Percentiles rank a stretch among this genome's conserved stretches.
These are phyloP conservation scores for Elsinoe ampelina DNA, from an alignment of 2,329 filamentous ascomycete species.

Conservation along the genomic window DNA sequence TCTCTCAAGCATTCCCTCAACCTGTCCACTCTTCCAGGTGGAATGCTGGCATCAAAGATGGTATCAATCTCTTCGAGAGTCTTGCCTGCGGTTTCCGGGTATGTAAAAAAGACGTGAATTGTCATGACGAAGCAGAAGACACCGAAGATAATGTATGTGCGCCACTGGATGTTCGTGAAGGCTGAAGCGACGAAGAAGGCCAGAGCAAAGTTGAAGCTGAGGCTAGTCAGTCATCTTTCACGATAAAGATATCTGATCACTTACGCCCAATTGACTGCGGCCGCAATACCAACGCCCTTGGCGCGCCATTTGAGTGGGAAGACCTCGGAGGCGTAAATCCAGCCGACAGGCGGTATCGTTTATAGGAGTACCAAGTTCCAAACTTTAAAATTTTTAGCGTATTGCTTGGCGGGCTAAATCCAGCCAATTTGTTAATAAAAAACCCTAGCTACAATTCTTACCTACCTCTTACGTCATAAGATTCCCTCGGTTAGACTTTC, in stretches of 20 bases:
- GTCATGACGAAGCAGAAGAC: slow-evolving; percentile 36
- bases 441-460: too few species aligned
- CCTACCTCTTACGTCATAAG: too few species aligned
- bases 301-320: slow-evolving; percentile 54
- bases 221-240: slow-evolving; percentile 15
- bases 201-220: slow-evolving; percentile 48
- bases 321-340: slow-evolving; percentile 54
- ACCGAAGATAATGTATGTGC: slow-evolving; percentile 43
- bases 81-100: slow-evolving; percentile 29
- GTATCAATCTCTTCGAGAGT: slow-evolving; percentile 32
- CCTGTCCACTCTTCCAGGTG: slow-evolving; percentile 23
- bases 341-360: slow-evolving; percentile 30
- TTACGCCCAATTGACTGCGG: slow-evolving; percentile 44
- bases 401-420: too few species aligned
- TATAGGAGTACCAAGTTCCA: too few species aligned
- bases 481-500: too few species aligned
- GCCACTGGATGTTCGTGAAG: slow-evolving; percentile 50
- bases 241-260: slow-evolving; percentile 43
- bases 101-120: slow-evolving; percentile 37
- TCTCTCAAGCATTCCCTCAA: slow-evolving; percentile 15
- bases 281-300: slow-evolving; percentile 49
- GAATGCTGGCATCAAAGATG: slow-evolving; percentile 25
- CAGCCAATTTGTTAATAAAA: too few species aligned
- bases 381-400: too few species aligned
- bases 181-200: slow-evolving; percentile 51